Evolutionary conservation across 2,329 filamentous ascomycete genomes (phyloP).

Genomic region (Clonostachys sp.): DNA sequence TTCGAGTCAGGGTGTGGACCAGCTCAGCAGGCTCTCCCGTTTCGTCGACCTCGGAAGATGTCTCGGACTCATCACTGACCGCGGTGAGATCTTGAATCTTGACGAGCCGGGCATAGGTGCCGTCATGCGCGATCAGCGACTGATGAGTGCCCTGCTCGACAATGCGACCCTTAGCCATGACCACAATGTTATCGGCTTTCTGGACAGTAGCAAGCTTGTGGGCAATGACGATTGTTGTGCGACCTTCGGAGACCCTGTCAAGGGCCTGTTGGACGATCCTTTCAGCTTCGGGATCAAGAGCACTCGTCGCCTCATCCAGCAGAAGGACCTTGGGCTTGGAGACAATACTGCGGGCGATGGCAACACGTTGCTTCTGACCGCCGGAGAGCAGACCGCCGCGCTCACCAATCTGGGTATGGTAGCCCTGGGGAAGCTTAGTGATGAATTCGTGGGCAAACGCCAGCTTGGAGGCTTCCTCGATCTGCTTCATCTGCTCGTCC

Average conservation of each 20-base stretch:
- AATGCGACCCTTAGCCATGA: slow-evolving; percentile 86
- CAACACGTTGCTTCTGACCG: slow-evolving; percentile 52
- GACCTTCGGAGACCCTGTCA: slow-evolving; percentile 73
- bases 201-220: slow-evolving; percentile 91
- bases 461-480: slow-evolving; percentile 79
- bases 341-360: slow-evolving; percentile 76
- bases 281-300: slow-evolving; percentile 77
- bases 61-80: neutral
- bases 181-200: slow-evolving; percentile 90
- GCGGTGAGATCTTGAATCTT: slow-evolving; percentile 65
- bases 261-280: slow-evolving; percentile 73
- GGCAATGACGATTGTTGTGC: slow-evolving; percentile 91
- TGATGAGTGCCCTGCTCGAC: slow-evolving; percentile 80
- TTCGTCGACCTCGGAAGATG: neutral
- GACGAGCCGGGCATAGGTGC: slow-evolving; percentile 74
- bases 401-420: slow-evolving; percentile 93
- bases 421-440: slow-evolving; percentile 73
- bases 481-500: slow-evolving; percentile 51
- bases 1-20: slow-evolving; percentile 20
- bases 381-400: slow-evolving; percentile 75
- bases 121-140: slow-evolving; percentile 65
- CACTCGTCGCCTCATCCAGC: slow-evolving; percentile 91
- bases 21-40: slow-evolving; percentile 8
- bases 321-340: slow-evolving; percentile 88
- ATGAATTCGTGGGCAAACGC: slow-evolving; percentile 96